phyloP scores from a whole-genome alignment of 2,329 filamentous ascomycete genomes.

The Ophiostoma novo-ulmi region DNA sequence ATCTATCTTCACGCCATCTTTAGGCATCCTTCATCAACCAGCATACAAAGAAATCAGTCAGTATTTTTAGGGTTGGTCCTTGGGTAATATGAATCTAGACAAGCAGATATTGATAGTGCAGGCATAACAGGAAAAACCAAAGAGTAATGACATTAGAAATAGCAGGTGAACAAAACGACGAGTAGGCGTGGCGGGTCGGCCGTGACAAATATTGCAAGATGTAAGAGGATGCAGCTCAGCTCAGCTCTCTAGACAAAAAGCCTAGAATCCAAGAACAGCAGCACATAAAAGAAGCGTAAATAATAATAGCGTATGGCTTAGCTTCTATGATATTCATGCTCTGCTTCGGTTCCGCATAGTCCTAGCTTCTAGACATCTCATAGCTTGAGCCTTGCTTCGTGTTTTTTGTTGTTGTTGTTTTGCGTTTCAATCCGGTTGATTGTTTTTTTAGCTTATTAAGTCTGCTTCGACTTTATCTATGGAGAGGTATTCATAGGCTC shows the following conservation, averaged over 20 bases:
- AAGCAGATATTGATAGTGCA: background rate
- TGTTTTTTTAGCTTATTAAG: background rate
- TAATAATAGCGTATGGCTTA: background rate
- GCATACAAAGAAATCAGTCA: background rate
- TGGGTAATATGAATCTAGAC: background rate
- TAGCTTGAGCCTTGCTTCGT: background rate
- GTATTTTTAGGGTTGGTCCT: background rate
- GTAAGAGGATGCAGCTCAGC: background rate
- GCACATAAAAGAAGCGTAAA: background rate
- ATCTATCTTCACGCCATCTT: background rate
- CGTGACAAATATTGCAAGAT: background rate
- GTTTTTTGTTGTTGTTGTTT: background rate
- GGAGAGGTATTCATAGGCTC: constrained; percentile 56
- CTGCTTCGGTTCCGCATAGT: no score
- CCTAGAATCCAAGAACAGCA: no score
- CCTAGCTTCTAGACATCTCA: no score
- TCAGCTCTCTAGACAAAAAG: background rate
- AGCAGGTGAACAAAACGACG: background rate
- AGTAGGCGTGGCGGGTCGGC: background rate
- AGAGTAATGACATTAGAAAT: background rate
- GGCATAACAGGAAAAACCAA: background rate
- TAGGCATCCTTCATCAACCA: background rate
- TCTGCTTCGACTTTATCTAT: constrained; percentile 40
- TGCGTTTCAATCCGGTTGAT: constrained; percentile 4
- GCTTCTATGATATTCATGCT: no score